phyloP scores from a whole-genome alignment of 345 rosid genomes.

The Brassica rapa region DNA sequence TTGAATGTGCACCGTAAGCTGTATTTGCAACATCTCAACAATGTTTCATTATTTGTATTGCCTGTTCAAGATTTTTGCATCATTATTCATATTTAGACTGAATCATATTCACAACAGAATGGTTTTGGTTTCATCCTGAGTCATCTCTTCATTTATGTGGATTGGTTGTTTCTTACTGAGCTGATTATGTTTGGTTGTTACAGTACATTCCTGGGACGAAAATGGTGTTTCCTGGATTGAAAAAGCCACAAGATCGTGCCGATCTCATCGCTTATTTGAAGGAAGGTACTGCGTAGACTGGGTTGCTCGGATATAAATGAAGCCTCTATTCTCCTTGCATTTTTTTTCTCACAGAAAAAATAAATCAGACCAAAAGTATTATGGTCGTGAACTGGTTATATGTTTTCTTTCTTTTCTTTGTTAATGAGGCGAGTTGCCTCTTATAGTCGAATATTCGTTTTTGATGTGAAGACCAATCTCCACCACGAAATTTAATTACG shows the following conservation, averaged over 20 bases:
- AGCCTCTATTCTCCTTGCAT: neutral
- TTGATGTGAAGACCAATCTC: too few relatives aligned
- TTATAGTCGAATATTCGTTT: too few relatives aligned
- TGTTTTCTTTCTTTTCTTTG: neutral
- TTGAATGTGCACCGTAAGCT: neutral
- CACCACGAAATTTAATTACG: too few relatives aligned
- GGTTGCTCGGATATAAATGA: neutral
- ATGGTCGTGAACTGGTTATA: slow-evolving; percentile 25
- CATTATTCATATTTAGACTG: neutral
- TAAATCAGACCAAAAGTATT: slow-evolving; percentile 24
- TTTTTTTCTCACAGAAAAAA: slow-evolving; percentile 14
- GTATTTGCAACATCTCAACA: neutral
- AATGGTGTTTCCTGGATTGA: slow-evolving; percentile 86
- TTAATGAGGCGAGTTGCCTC: slow-evolving; percentile 19
- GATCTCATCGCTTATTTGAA: slow-evolving; percentile 79
- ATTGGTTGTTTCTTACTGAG: neutral
- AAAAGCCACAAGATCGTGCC: slow-evolving; percentile 80
- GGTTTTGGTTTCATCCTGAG: neutral
- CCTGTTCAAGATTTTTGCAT: neutral
- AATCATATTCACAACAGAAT: neutral
- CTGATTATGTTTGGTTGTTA: neutral
- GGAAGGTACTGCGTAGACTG: slow-evolving; percentile 54
- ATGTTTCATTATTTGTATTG: neutral
- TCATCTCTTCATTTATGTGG: neutral
- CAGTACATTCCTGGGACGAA: slow-evolving; percentile 87